phyloP scores from a whole-genome alignment of 2,329 filamentous ascomycete genomes.

The Cucurbitaria berberidis region DNA sequence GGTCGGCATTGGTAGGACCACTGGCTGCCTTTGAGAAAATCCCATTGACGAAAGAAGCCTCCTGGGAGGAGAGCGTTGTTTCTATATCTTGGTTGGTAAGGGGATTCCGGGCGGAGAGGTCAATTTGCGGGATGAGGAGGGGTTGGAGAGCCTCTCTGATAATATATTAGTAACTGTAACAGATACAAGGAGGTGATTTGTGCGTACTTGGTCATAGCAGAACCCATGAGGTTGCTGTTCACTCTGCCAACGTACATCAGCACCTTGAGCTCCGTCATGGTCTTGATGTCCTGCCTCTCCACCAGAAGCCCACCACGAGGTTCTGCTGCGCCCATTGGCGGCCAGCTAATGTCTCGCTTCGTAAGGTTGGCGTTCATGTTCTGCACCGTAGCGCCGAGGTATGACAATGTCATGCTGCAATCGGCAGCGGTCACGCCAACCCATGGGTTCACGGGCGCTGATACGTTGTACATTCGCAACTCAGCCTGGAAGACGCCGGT shows the following conservation, averaged over 20 bases:
- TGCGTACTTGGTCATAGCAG: slow-evolving; percentile 66
- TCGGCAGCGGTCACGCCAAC: slow-evolving; percentile 47
- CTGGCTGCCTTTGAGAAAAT: slow-evolving; percentile 66
- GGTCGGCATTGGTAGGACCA: slow-evolving; percentile 55
- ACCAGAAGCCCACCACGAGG: slow-evolving; percentile 33
- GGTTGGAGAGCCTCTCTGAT: slow-evolving; percentile 64
- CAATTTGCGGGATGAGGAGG: slow-evolving; percentile 71
- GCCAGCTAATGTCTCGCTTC: slow-evolving; percentile 39
- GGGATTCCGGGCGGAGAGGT: slow-evolving; percentile 63
- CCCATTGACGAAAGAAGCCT: slow-evolving; percentile 73
- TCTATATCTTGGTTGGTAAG: slow-evolving; percentile 58
- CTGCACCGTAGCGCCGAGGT: slow-evolving; percentile 52
- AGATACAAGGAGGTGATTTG: not conserved
- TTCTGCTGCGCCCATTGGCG: slow-evolving; percentile 27
- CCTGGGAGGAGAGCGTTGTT: slow-evolving; percentile 71
- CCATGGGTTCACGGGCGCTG: slow-evolving; percentile 60
- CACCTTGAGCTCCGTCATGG: slow-evolving; percentile 58
- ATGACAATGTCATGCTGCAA: slow-evolving; percentile 52
- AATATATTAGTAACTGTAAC: slow-evolving; percentile 14
- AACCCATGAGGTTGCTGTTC: slow-evolving; percentile 61
- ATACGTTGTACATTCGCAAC: slow-evolving; percentile 74
- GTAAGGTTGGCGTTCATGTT: slow-evolving; percentile 43
- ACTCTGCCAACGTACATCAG: slow-evolving; percentile 75
- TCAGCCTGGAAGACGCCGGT: slow-evolving; percentile 79
- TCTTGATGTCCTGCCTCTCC: slow-evolving; percentile 34